phyloP scores from a whole-genome alignment of 2,329 filamentous ascomycete genomes.

The Onygena corvina region DNA sequence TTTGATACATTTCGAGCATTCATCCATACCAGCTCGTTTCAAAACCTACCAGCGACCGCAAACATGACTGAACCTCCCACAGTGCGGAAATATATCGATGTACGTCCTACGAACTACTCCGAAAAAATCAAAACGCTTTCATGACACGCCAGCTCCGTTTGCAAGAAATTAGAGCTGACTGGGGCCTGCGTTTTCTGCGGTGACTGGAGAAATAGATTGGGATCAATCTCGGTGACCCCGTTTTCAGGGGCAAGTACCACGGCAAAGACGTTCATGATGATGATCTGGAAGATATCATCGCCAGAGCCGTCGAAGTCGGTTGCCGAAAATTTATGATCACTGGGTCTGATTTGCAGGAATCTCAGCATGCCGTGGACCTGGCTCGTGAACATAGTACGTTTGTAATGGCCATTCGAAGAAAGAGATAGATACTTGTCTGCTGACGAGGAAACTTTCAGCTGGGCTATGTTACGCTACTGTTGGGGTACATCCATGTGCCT shows the following conservation, averaged over 20 bases:
- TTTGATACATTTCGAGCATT: not conserved
- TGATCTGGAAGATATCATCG: conserved; percentile 53
- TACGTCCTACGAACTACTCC: conserved; percentile 21
- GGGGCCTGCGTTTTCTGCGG: not conserved
- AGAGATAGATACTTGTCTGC: not conserved
- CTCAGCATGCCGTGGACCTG: conserved; percentile 59
- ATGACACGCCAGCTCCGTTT: not conserved
- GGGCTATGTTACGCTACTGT: conserved; percentile 78
- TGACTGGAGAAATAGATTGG: conserved; percentile 48
- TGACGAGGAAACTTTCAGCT: conserved; percentile 39
- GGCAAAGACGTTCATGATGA: conserved; percentile 51
- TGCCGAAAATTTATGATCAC: conserved; percentile 88
- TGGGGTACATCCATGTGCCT: conserved; percentile 86
- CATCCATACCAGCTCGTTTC: not conserved
- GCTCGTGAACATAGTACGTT: conserved; percentile 59
- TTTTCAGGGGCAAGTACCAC: conserved; percentile 75
- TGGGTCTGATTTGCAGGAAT: conserved; percentile 73
- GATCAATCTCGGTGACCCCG: conserved; percentile 89
- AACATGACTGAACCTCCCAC: conserved; percentile 28
- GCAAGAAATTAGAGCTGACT: conserved; percentile 1
- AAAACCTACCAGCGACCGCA: not conserved
- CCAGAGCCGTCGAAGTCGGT: conserved; percentile 63
- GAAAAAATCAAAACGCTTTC: not conserved
- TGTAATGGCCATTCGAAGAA: not conserved
- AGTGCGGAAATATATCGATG: conserved; percentile 38